Evolutionary conservation across 805 yeast species (phyloP), one percentile per base, ranked within the genome.

Genomic region (Candida hungchunana): DNA sequence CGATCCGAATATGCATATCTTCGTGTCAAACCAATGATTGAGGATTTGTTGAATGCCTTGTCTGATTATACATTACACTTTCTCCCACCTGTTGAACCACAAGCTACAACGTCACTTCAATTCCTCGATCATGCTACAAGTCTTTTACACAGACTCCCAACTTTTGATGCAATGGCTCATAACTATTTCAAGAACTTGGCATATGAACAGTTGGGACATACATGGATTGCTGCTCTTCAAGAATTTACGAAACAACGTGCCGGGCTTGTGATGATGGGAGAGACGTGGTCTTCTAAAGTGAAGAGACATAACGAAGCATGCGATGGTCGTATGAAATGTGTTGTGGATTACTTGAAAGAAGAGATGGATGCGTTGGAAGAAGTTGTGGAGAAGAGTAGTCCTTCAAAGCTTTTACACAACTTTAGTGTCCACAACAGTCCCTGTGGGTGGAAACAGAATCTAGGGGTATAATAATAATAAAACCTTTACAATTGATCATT

Each of bases 1-100:
- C 66, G 72, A 24, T 75, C 82, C 31, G 95, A 86, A 56, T 86
- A 86, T 53, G 77, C 89, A 5, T 86, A 76, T 55, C 60, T 82
- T 39, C 67, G 95, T 38, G 83, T 87, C 24, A 77, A 82, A 50
- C 74, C 82, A 6, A 60, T 66, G 39, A 70, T 84, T 43, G 73
- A 73, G 40, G 93, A 82, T 47, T 84, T 86, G 47, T 70, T 83
- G 41, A 67, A 69, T 43, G 77, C 85, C 16, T 63, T 87, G 36
- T 75, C 83, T 13, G 96, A 86, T 57, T 85, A 80, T 55, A 78
- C 84, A 5, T 64, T 81, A 39, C 75, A 73, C 48, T 81, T 79
- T 48, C 62, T 86, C 42, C 88, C 93, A 15, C 90, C 90, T 3
- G 67, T 73, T 34, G 86, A 80, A 50, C 43, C 64, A 17, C 40